phyloP scores from a whole-genome alignment of 768 basidiomycete species.

The Porpolomopsis calyptriformis region DNA sequence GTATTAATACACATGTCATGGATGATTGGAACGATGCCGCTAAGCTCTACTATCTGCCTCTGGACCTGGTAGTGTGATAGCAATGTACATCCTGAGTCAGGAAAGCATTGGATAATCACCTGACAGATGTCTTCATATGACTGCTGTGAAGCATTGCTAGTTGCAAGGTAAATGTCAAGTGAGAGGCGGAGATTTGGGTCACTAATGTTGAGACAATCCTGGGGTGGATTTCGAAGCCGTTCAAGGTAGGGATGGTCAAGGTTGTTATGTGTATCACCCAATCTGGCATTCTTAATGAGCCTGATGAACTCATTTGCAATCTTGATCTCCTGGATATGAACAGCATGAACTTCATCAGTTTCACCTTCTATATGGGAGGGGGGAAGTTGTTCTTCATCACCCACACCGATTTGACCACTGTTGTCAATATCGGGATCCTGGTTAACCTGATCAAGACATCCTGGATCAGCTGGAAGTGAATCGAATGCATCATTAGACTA shows the following conservation, averaged over 20 bases:
- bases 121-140: conserved; percentile 18
- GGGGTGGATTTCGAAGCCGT: not conserved
- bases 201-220: not conserved
- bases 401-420: not conserved
- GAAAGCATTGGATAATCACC: conserved; percentile 16
- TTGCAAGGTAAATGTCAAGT: conserved; percentile 23
- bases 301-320: not conserved
- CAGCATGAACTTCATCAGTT: not conserved
- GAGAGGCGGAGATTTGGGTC: conserved; percentile 22
- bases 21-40: conserved; percentile 23
- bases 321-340: not conserved
- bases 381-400: too few species aligned
- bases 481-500: too few species aligned
- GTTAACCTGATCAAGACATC: not conserved
- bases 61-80: conserved; percentile 22
- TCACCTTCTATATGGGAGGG: not conserved
- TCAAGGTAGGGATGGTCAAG: not conserved
- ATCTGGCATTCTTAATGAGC: not conserved
- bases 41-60: conserved; percentile 17
- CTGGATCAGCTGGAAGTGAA: not conserved
- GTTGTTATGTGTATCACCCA: not conserved
- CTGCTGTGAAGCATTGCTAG: conserved; percentile 20
- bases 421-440: not conserved
- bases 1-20: conserved; percentile 34
- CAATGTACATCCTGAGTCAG: conserved; percentile 20